These are phyloP conservation scores for Biancaea sappan DNA, from an alignment of 306 rosid species.

Conservation along the genomic window DNA sequence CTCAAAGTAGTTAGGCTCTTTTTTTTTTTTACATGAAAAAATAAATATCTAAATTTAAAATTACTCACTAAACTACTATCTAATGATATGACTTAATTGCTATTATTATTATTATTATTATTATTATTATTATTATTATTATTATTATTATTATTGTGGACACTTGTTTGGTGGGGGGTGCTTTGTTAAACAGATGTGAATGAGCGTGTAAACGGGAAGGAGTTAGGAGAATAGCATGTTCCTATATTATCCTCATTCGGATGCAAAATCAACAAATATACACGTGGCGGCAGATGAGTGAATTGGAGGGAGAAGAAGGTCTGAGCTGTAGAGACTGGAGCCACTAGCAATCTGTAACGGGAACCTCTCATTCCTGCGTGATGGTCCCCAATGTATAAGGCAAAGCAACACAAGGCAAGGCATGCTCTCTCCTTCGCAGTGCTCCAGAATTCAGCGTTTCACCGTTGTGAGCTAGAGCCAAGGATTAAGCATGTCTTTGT, in stretches of 20 bases:
- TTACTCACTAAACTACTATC: too few relatives aligned
- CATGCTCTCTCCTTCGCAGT: not conserved
- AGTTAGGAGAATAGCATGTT: not conserved
- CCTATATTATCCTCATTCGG: not conserved
- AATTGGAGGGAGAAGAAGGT: conserved; percentile 26
- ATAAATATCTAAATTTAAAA: too few relatives aligned
- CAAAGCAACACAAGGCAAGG: not conserved
- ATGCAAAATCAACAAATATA: not conserved
- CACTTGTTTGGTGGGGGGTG: too few relatives aligned
- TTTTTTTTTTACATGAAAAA: too few relatives aligned
- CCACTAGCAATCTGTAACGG: conserved; percentile 39
- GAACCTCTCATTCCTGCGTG: conserved; percentile 38
- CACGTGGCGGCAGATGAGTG: conserved; percentile 50
- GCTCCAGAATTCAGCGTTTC: conserved; percentile 9
- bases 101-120: too few relatives aligned
- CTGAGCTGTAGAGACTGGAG: conserved; percentile 17
- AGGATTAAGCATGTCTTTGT: conserved; percentile 58
- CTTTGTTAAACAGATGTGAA: too few relatives aligned
- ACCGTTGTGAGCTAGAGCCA: not conserved
- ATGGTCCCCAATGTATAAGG: not conserved
- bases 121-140: too few relatives aligned
- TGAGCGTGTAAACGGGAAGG: too few relatives aligned
- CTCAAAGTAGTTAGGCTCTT: too few relatives aligned
- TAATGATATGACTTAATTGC: too few relatives aligned
- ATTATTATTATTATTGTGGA: too few relatives aligned